These are phyloP conservation scores for Aspergillus sp. DNA, from an alignment of 2,329 filamentous ascomycete species.

Conservation along the genomic window DNA sequence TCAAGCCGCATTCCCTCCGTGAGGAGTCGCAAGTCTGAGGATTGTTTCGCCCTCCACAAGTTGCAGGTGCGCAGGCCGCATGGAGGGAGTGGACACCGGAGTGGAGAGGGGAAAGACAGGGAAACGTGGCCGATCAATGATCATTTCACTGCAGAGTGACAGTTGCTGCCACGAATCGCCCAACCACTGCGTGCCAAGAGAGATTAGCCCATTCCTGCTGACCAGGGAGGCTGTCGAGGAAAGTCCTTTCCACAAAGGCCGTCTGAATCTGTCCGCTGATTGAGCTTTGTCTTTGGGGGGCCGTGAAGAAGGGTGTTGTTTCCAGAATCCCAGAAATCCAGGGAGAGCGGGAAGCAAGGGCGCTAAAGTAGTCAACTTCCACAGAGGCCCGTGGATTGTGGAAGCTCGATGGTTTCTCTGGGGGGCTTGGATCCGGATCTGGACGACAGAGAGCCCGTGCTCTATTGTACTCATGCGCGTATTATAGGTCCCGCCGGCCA, in stretches of 20 bases:
- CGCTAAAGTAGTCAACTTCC: neutral
- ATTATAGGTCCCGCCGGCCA: neutral
- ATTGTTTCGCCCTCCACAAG: slow-evolving; percentile 4
- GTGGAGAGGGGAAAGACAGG: slow-evolving; percentile 9
- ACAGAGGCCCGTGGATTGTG: too few relatives aligned
- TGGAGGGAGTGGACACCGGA: neutral
- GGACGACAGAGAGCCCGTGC: neutral
- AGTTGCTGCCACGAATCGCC: slow-evolving; percentile 8
- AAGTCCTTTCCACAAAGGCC: neutral
- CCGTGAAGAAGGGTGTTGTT: neutral
- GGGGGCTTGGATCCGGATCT: neutral
- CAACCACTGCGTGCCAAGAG: slow-evolving; percentile 10
- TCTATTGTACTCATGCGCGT: neutral
- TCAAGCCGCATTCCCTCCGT: neutral
- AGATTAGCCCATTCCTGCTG: slow-evolving; percentile 8
- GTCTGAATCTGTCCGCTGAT: neutral
- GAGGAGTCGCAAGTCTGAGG: neutral
- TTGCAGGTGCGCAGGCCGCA: neutral
- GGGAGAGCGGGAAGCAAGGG: neutral
- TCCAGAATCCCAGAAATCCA: neutral
- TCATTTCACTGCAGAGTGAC: slow-evolving; percentile 17
- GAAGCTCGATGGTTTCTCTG: too few relatives aligned
- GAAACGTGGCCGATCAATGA: slow-evolving; percentile 20
- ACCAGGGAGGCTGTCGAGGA: neutral
- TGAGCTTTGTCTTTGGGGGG: neutral